A percentile compares a stretch with the other conserved stretches of the same genome.
Evolutionary conservation across 345 rosid genomes (phyloP).

Genomic region (Aquilaria sinensis): DNA sequence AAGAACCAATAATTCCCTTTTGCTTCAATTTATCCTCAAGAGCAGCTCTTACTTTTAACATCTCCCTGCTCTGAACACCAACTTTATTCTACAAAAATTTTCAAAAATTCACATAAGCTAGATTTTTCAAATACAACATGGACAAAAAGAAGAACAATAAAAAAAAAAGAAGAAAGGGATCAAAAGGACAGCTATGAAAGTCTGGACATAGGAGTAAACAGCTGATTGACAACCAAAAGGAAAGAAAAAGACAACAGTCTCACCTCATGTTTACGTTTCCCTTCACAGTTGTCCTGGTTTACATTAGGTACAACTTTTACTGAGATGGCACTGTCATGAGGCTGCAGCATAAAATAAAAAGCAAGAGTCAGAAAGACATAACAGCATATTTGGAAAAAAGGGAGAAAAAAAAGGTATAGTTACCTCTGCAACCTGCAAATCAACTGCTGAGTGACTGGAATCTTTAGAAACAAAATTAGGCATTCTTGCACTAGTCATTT

Average conservation of each 20-base stretch:
- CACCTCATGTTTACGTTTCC: conserved; percentile 50
- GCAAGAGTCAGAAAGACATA: conserved; percentile 6
- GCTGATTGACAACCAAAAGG: not conserved
- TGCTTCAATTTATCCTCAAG: conserved; percentile 77
- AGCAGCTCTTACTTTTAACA: conserved; percentile 79
- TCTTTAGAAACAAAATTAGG: conserved; percentile 25
- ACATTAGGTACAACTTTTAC: conserved; percentile 15
- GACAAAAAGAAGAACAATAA: not conserved
- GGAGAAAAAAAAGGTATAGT: not conserved
- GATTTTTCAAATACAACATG: not conserved
- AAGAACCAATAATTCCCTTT: conserved; percentile 42
- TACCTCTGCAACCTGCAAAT: conserved; percentile 20
- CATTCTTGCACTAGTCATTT: conserved; percentile 20
- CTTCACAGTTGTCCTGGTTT: conserved; percentile 23
- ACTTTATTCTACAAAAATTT: conserved; percentile 51
- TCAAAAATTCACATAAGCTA: conserved; percentile 13
- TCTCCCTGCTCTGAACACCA: conserved; percentile 69
- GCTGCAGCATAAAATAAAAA: conserved; percentile 19
- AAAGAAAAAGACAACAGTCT: conserved; percentile 3
- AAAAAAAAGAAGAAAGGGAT: not conserved
- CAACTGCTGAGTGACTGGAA: conserved; percentile 11
- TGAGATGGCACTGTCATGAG: conserved; percentile 16
- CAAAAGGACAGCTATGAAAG: no score
- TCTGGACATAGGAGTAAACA: no score
- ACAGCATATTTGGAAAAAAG: not conserved